Evolutionary conservation across 768 basidiomycete species (phyloP).

Genomic region (Leccinum rimulosum): DNA sequence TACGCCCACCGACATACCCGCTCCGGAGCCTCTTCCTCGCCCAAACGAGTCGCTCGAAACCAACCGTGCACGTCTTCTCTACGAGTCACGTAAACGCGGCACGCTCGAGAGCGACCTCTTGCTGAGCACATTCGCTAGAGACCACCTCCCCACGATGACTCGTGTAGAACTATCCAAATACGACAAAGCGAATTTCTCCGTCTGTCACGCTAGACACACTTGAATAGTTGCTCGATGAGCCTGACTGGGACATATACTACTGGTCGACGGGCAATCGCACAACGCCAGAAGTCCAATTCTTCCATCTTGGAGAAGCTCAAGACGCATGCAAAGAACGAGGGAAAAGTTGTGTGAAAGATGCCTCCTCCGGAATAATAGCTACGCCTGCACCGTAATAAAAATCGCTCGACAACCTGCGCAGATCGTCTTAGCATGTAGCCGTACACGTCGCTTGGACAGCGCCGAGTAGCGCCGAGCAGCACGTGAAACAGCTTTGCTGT

Average conservation of each 20-base stretch:
- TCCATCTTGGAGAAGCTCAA: slow-evolving; percentile 64
- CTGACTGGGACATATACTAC: slow-evolving; percentile 98
- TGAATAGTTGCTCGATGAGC: slow-evolving; percentile 78
- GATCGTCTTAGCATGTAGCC: neutral
- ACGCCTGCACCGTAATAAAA: neutral
- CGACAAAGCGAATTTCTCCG: slow-evolving; percentile 68
- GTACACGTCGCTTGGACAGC: too few relatives aligned
- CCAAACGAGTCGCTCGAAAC: slow-evolving; percentile 66
- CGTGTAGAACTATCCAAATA: slow-evolving; percentile 78
- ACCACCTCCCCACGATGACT: slow-evolving; percentile 65
- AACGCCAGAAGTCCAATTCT: slow-evolving; percentile 66
- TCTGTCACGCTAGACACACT: neutral
- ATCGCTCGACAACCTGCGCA: neutral
- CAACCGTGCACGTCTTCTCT: slow-evolving; percentile 81
- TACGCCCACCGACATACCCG: slow-evolving; percentile 46
- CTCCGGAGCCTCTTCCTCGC: slow-evolving; percentile 66
- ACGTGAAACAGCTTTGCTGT: neutral
- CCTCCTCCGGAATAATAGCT: slow-evolving; percentile 54
- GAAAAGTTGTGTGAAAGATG: slow-evolving; percentile 90
- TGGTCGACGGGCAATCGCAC: slow-evolving; percentile 85
- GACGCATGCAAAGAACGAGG: slow-evolving; percentile 87
- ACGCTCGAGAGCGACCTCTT: slow-evolving; percentile 92
- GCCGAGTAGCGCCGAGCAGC: slow-evolving; percentile 43
- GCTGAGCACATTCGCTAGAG: slow-evolving; percentile 91
- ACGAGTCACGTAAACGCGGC: slow-evolving; percentile 93